Evolutionary conservation across 441 rosid species (phyloP).

Genomic region (Populus hybrid): DNA sequence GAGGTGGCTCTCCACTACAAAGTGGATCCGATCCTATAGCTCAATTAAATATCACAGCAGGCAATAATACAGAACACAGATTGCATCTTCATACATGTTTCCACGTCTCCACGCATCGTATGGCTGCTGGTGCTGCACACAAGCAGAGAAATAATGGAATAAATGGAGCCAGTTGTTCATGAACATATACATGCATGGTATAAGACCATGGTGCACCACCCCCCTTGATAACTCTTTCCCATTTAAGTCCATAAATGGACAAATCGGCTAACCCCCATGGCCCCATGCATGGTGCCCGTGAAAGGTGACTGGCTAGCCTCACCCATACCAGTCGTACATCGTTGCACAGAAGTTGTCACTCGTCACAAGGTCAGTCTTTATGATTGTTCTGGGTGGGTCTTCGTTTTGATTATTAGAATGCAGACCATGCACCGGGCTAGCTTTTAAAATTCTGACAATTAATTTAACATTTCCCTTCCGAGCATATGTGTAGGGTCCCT

Average conservation of each 20-base stretch:
- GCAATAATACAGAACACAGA: not conserved
- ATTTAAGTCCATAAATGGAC: slow-evolving; percentile 3
- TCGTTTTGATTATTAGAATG: not conserved
- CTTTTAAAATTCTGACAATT: not conserved
- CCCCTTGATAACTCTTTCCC: not conserved
- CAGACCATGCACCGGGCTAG: not conserved
- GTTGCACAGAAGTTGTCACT: not conserved
- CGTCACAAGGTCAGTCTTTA: not conserved
- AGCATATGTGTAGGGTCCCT: slow-evolving; percentile 6
- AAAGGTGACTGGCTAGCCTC: not conserved
- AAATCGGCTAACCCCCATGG: not conserved
- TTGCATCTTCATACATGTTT: not conserved
- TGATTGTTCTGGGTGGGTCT: slow-evolving; percentile 12
- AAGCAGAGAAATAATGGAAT: no score
- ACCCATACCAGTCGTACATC: not conserved
- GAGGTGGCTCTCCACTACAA: slow-evolving; percentile 7
- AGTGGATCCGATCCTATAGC: slow-evolving; percentile 4
- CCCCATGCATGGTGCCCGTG: not conserved
- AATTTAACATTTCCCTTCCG: not conserved
- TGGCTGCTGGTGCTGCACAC: no score
- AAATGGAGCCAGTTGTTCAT: no score
- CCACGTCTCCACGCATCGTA: slow-evolving; percentile 13
- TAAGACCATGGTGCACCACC: not conserved
- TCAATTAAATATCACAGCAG: not conserved
- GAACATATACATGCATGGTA: not conserved